Conservation (phyloP, 805 yeast genomes). For the Candida hispaniensis region DNA sequence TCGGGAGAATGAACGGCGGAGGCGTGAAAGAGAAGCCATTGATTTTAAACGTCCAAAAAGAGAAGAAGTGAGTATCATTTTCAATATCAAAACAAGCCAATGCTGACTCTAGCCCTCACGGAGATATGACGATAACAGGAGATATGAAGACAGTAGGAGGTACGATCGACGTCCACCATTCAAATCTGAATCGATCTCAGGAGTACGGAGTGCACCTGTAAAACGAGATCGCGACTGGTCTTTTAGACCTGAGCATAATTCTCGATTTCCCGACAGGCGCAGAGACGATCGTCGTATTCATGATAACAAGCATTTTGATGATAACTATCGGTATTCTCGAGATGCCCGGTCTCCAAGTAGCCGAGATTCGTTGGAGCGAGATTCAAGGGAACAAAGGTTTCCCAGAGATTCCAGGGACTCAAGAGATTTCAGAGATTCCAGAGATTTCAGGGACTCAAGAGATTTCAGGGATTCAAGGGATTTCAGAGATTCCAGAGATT, state of each 20-base stretch:
- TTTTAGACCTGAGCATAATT: too few species aligned
- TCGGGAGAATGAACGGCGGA: constrained; percentile 23
- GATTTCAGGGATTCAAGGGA: background rate
- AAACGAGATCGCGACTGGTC: constrained; percentile 16
- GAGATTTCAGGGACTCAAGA: constrained; percentile 1
- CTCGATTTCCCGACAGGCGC: too few species aligned
- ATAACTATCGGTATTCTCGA: too few species aligned
- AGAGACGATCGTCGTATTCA: too few species aligned
- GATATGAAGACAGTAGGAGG: constrained; percentile 11
- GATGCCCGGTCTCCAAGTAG: too few species aligned
- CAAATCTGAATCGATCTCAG: constrained; percentile 11
- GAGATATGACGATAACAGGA: constrained; percentile 3
- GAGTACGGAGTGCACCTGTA: constrained; percentile 13
- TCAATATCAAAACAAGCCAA: background rate
- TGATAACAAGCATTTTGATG: too few species aligned
- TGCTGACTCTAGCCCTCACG: background rate
- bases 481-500: constrained; percentile 8
- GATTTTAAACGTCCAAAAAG: constrained; percentile 21
- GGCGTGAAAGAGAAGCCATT: constrained; percentile 23
- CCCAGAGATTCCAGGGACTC: constrained; percentile 9
- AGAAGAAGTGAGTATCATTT: constrained; percentile 16
- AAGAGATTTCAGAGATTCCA: constrained; percentile 4
- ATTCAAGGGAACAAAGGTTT: constrained; percentile 5
- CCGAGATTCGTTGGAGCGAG: too few species aligned
- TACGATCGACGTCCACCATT: constrained; percentile 12